phyloP scores from a whole-genome alignment of 768 basidiomycete species.

The Russula sp. region DNA sequence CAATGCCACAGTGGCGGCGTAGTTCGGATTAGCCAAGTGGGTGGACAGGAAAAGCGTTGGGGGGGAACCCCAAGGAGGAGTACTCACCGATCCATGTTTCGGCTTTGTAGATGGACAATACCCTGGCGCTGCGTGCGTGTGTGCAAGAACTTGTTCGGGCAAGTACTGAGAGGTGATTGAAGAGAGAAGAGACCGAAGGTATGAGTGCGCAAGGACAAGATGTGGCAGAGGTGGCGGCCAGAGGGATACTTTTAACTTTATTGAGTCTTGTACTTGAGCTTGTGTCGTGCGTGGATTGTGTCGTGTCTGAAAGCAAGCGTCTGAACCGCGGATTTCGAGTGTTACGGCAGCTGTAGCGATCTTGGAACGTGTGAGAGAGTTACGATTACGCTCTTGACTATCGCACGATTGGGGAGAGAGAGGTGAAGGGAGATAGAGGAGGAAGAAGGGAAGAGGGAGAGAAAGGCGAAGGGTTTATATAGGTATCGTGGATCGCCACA shows the following conservation, averaged over 20 bases:
- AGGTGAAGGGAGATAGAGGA: background rate
- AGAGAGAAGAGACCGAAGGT: background rate
- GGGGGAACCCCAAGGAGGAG: no score
- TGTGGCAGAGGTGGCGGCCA: background rate
- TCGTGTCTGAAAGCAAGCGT: background rate
- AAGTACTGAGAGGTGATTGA: background rate
- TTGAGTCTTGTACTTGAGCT: background rate
- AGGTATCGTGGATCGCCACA: background rate
- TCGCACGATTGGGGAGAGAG: no score
- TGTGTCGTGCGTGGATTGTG: background rate
- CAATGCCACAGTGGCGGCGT: background rate
- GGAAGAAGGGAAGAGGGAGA: background rate
- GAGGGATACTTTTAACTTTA: background rate
- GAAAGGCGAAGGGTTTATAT: background rate
- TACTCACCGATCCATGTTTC: slow-evolving; percentile 19
- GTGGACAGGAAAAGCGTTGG: background rate
- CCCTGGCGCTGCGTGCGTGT: background rate
- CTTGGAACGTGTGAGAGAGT: background rate
- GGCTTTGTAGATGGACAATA: background rate
- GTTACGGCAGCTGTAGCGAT: background rate
- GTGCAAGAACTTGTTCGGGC: background rate
- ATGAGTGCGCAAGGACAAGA: background rate
- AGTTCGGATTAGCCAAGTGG: background rate
- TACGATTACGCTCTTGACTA: background rate
- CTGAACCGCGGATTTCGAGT: background rate